A percentile compares a stretch with the other conserved stretches of the same genome.
Evolutionary conservation across 176 grass and related monocot species (phyloP).

Genomic region (Hordeum marinum): DNA sequence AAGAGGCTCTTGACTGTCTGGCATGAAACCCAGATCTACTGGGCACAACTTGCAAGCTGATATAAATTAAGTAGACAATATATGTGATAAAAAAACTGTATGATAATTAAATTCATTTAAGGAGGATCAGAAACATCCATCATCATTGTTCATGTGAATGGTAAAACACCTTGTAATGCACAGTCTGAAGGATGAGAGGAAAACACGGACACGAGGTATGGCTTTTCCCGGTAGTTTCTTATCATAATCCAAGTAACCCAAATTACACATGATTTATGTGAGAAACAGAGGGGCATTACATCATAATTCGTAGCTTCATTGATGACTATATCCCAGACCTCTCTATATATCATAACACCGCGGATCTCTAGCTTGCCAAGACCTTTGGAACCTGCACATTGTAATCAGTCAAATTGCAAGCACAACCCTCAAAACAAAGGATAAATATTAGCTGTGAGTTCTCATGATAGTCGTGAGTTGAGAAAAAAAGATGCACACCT

Average conservation of each 20-base stretch:
- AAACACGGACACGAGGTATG: constrained; percentile 6
- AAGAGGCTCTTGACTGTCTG: background rate
- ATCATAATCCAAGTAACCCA: constrained; percentile 11
- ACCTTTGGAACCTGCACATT: constrained; percentile 33
- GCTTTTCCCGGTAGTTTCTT: constrained; percentile 6
- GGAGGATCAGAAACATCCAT: background rate
- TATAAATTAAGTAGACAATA: background rate
- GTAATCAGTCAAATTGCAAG: background rate
- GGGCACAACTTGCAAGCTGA: background rate
- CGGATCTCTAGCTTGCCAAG: constrained; percentile 18
- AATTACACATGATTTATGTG: constrained; percentile 18
- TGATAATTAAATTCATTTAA: background rate
- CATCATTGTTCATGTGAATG: background rate
- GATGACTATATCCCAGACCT: constrained; percentile 10
- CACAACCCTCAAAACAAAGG: background rate
- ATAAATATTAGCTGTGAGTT: background rate
- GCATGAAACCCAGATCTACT: background rate
- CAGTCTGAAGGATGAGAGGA: background rate
- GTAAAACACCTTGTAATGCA: constrained; percentile 21
- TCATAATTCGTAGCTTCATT: constrained; percentile 15
- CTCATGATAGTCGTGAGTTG: background rate
- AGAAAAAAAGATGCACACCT: constrained; percentile 16
- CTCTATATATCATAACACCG: constrained; percentile 7
- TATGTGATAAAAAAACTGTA: background rate
- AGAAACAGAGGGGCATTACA: constrained; percentile 19